Conservation (phyloP, 768 basidiomycete genomes). For the Amanita rimosa region DNA sequence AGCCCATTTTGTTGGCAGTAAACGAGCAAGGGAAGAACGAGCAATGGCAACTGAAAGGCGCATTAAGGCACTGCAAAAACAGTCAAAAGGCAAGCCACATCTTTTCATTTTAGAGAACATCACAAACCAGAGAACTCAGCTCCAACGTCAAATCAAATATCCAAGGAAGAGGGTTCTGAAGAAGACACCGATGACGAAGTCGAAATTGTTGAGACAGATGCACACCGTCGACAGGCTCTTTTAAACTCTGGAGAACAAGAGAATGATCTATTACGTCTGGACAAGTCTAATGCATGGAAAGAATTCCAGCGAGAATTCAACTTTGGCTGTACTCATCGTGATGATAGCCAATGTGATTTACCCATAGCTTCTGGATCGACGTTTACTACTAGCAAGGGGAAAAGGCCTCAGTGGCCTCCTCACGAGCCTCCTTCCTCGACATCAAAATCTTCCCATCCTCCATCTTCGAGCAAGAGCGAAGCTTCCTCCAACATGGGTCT, state of each 20-base stretch:
- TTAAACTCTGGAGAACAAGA: constrained; percentile 30
- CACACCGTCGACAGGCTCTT: constrained; percentile 40
- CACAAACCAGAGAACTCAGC: background rate
- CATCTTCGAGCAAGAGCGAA: background rate
- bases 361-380: constrained; percentile 24
- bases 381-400: constrained; percentile 12
- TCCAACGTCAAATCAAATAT: background rate
- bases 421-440: background rate
- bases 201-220: constrained; percentile 28
- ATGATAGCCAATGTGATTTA: constrained; percentile 14
- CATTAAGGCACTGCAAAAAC: constrained; percentile 31
- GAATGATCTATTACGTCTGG: constrained; percentile 25
- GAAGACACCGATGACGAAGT: constrained; percentile 16
- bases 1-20: constrained; percentile 29
- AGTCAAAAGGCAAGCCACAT: constrained; percentile 15
- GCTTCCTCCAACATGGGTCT: constrained; percentile 12
- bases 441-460: background rate
- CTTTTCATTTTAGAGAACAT: background rate
- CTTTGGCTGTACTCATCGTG: constrained; percentile 17
- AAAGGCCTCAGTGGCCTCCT: constrained; percentile 8
- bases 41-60: constrained; percentile 66
- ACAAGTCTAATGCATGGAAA: constrained; percentile 22
- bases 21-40: constrained; percentile 69
- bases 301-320: constrained; percentile 43
- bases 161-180: constrained; percentile 8